A percentile compares a stretch with the other conserved stretches of the same genome.
Conservation (phyloP, 345 rosid species). For the Litchi chinensis region DNA sequence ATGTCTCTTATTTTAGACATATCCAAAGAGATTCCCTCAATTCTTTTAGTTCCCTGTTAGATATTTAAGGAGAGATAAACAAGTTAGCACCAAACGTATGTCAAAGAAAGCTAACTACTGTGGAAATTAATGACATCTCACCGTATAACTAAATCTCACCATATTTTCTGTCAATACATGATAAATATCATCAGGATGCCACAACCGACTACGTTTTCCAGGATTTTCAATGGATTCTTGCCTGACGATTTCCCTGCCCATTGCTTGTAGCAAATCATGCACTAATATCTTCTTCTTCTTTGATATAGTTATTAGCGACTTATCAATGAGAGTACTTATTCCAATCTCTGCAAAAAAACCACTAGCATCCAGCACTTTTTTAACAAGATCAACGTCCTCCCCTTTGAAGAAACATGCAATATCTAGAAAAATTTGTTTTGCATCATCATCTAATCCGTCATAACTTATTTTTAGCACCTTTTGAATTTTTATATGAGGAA, state of each 20-base stretch:
- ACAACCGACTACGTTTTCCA: constrained; percentile 9
- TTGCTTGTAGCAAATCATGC: constrained; percentile 36
- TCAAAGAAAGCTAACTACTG: no score
- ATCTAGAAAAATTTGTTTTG: constrained; percentile 40
- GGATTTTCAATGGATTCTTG: constrained; percentile 22
- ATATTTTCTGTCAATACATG: constrained; percentile 27
- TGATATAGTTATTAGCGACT: background rate
- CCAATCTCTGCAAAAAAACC: constrained; percentile 33
- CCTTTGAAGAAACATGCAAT: constrained; percentile 37
- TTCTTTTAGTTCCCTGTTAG: constrained; percentile 27
- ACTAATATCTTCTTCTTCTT: constrained; percentile 13
- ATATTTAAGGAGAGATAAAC: background rate
- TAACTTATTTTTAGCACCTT: constrained; percentile 23
- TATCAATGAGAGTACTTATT: no score
- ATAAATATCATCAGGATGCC: constrained; percentile 17
- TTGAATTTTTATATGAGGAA: constrained; percentile 28
- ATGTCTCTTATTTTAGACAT: background rate
- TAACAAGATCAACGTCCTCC: constrained; percentile 25
- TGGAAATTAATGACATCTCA: no score
- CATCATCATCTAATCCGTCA: constrained; percentile 13
- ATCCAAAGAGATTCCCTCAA: constrained; percentile 25
- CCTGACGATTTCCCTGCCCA: constrained; percentile 34
- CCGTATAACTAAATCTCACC: constrained; percentile 9
- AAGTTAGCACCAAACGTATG: background rate
- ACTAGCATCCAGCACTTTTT: constrained; percentile 32